phyloP scores from a whole-genome alignment of 2,329 filamentous ascomycete genomes.

The Exophiala xenobiotica region DNA sequence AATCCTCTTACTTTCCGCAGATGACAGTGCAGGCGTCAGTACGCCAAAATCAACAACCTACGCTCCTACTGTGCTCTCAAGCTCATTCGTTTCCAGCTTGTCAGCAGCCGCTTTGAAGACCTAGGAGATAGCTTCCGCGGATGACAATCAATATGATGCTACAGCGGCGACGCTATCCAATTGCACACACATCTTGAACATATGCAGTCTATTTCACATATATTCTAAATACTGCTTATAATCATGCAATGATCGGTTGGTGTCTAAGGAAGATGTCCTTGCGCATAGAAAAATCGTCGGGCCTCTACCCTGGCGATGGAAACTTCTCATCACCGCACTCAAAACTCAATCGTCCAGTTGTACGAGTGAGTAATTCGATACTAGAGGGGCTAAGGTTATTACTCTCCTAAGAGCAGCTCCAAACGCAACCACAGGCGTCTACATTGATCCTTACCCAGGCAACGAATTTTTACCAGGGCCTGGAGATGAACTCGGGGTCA shows the following conservation, averaged over 20 bases:
- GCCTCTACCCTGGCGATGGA: no score
- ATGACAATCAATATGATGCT: background rate
- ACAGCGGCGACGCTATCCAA: no score
- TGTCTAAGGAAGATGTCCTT: background rate
- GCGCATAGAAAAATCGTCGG: background rate
- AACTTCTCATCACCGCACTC: no score
- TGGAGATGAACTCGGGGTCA: conserved; percentile 14
- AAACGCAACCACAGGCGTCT: conserved; percentile 10
- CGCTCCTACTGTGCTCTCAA: background rate
- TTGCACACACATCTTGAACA: background rate
- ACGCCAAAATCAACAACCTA: background rate
- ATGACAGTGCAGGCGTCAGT: background rate
- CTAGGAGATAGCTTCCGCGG: background rate
- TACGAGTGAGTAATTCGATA: no score
- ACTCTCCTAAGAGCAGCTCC: background rate
- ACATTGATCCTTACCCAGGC: conserved; percentile 14
- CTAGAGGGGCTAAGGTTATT: background rate
- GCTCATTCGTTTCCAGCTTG: background rate
- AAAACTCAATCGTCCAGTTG: no score
- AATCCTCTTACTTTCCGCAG: background rate
- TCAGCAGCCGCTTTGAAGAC: background rate
- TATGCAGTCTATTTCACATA: background rate
- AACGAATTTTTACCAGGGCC: conserved; percentile 16
- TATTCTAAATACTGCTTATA: background rate
- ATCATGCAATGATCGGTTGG: background rate